Percentiles rank a stretch among this genome's conserved stretches.
phyloP scores from a whole-genome alignment of 352 stramenopile species.

The Globisporangium middletonii region DNA sequence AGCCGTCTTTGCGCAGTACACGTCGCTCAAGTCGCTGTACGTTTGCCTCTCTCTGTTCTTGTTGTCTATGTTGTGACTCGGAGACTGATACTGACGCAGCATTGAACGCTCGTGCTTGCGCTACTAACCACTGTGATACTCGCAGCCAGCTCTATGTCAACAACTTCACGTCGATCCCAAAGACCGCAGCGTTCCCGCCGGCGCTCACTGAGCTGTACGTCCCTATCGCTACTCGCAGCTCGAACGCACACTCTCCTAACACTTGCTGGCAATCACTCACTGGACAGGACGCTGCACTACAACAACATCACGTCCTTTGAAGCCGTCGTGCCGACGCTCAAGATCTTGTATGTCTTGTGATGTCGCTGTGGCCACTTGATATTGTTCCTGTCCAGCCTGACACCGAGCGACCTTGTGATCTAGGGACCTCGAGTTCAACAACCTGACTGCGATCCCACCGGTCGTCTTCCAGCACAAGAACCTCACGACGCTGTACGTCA shows the following conservation, averaged over 20 bases:
- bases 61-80: background rate
- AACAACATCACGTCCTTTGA: background rate
- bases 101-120: background rate
- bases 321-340: background rate
- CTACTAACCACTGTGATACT: no score
- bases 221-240: no score
- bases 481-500: background rate
- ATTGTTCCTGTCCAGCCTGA: background rate
- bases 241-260: background rate
- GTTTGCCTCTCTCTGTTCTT: background rate
- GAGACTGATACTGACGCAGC: background rate
- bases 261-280: no score
- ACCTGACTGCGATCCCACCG: background rate
- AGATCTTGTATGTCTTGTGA: background rate
- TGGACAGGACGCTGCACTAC: background rate
- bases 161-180: constrained; percentile 37
- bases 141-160: constrained; percentile 49
- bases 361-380: background rate
- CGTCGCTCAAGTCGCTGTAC: background rate
- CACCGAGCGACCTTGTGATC: background rate
- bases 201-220: no score
- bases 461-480: constrained; percentile 3
- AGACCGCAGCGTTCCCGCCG: constrained; percentile 6
- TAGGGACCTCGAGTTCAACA: constrained; percentile 1
- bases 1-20: background rate